These are phyloP conservation scores for Luzula sylvatica DNA, from an alignment of 176 grass and related monocot genomes.

Conservation along the genomic window DNA sequence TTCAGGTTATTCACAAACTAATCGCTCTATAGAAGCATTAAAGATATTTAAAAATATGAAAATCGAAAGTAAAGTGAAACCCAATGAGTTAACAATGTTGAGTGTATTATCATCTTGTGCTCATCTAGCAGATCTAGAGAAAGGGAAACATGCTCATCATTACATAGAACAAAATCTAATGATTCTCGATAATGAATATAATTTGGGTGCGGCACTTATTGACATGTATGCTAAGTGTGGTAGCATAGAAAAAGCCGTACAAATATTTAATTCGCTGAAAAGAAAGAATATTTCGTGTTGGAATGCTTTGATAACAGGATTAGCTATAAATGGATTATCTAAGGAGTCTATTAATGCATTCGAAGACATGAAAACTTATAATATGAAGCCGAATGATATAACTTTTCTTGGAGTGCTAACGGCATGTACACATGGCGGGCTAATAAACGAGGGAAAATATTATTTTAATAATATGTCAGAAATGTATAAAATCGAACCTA, in stretches of 20 bases:
- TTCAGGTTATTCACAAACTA: constrained; percentile 31
- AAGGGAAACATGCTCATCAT: constrained; percentile 51
- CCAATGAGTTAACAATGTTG: constrained; percentile 74
- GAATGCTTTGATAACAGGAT: constrained; percentile 62
- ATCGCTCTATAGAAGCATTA: constrained; percentile 35
- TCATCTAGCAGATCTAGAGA: constrained; percentile 38
- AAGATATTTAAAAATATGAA: constrained; percentile 54
- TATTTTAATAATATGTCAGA: constrained; percentile 54
- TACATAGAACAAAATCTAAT: constrained; percentile 57
- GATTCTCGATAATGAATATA: constrained; percentile 46
- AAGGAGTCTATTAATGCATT: constrained; percentile 37
- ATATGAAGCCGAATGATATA: constrained; percentile 30
- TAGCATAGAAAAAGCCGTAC: constrained; percentile 25
- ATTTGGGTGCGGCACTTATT: constrained; percentile 59
- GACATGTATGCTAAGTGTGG: constrained; percentile 79
- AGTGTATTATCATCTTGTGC: constrained; percentile 58
- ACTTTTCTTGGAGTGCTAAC: constrained; percentile 48
- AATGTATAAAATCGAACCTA: constrained; percentile 25
- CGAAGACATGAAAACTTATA: constrained; percentile 40
- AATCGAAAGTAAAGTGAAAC: constrained; percentile 13
- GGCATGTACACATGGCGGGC: constrained; percentile 50
- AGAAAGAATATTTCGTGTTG: constrained; percentile 50
- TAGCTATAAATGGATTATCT: constrained; percentile 39
- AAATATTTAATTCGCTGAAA: constrained; percentile 41
- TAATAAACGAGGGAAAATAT: constrained; percentile 35